phyloP scores from a whole-genome alignment of 768 basidiomycete species.

The Suillus plorans region DNA sequence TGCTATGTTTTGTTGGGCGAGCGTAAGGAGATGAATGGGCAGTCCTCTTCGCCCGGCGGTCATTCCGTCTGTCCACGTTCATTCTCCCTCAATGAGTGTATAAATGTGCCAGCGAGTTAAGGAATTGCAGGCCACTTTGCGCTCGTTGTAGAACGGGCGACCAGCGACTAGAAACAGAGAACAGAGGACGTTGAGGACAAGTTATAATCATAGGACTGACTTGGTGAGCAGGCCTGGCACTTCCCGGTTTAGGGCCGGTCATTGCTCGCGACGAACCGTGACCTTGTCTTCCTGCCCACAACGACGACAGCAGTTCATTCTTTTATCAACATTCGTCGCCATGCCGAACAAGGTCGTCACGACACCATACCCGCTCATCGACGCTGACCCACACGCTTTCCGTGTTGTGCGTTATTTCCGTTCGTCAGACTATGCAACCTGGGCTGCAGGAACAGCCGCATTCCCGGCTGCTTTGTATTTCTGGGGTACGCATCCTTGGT shows the following conservation, averaged over 20 bases:
- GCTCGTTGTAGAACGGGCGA: constrained; percentile 11
- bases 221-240: constrained; percentile 17
- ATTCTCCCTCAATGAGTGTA: constrained; percentile 31
- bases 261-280: constrained; percentile 12
- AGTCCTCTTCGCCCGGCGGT: constrained; percentile 38
- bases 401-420: constrained; percentile 91
- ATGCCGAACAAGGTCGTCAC: constrained; percentile 49
- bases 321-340: constrained; percentile 8
- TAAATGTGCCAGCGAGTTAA: constrained; percentile 14
- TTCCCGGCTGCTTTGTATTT: constrained; percentile 80
- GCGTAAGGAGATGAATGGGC: constrained; percentile 56
- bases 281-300: not conserved
- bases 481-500: constrained; percentile 62
- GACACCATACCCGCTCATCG: constrained; percentile 88
- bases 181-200: constrained; percentile 19
- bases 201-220: constrained; percentile 6
- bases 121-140: not conserved
- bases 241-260: constrained; percentile 32
- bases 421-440: constrained; percentile 80
- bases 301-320: constrained; percentile 2
- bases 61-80: constrained; percentile 56
- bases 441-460: constrained; percentile 78
- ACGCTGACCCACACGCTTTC: constrained; percentile 85
- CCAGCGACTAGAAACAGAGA: constrained; percentile 2
- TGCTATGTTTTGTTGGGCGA: constrained; percentile 33